Conservation (phyloP, 805 yeast genomes). For the Saccharomycopsis vini region DNA sequence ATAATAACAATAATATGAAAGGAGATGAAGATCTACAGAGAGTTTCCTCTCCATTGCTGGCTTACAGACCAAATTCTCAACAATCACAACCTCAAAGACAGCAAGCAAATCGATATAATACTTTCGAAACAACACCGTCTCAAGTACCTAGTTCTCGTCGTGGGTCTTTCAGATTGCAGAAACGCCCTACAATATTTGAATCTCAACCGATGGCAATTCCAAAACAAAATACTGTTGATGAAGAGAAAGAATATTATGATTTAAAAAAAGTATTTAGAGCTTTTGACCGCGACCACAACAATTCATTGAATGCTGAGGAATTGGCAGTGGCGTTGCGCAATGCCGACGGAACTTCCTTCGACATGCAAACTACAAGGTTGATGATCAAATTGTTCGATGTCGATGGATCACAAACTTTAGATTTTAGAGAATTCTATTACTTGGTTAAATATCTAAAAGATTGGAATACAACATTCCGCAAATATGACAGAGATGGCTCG, state of each 20-base stretch:
- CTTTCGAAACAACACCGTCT: too few relatives aligned
- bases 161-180: too few relatives aligned
- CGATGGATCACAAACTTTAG: constrained; percentile 37
- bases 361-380: constrained; percentile 48
- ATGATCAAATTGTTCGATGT: constrained; percentile 60
- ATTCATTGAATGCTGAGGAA: constrained; percentile 39
- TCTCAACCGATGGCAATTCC: too few relatives aligned
- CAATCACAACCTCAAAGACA: too few relatives aligned
- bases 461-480: constrained; percentile 56
- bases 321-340: constrained; percentile 51
- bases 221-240: constrained; percentile 10
- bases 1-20: too few relatives aligned
- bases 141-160: too few relatives aligned
- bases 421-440: constrained; percentile 57
- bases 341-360: constrained; percentile 51
- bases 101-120: too few relatives aligned
- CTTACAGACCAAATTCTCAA: too few relatives aligned
- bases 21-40: too few relatives aligned
- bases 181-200: too few relatives aligned
- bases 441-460: constrained; percentile 63
- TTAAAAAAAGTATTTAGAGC: constrained; percentile 4
- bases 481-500: constrained; percentile 49
- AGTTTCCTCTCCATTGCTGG: too few relatives aligned
- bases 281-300: constrained; percentile 8
- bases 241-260: constrained; percentile 1